Base-by-base conservation (phyloP, 306 rosid genomes). In the Quercus alba region DNA sequence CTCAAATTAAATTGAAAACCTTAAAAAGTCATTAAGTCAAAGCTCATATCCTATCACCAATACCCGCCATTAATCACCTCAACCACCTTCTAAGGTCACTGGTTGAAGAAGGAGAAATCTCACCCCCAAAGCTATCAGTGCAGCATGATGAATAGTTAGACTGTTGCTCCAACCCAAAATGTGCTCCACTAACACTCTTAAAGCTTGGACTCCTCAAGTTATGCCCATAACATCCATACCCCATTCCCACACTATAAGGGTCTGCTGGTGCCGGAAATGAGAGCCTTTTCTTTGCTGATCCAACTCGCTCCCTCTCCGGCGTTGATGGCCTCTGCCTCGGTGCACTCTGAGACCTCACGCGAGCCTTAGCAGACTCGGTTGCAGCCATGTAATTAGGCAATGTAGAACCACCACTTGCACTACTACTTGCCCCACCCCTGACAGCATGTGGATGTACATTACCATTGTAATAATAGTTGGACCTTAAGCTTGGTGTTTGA, bases 341-440 rank as follows among this genome's bases (percentile, higher is more conserved):
- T 0, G 99, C 98, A 17, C 99, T 96, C 56, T 90, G 99, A 1
- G 99, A 96, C 6, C 99, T 90, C 9, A 89, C 85, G 4, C 99
- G 84, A 12, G 98, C 97, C 87, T 93, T 93, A 2, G 99, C 97
- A 11, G 98, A 96, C 91, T 93, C 99, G 0, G 99, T 96, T 10
- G 98, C 98, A 0, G 98, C 97, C 99, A 96, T 96, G 89, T 96
- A 96, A 80, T 96, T 91, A 77, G 99, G 99, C 87, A 96, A 69
- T 74, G 91, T 46, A 67, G 86, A 71, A 56, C 19, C 10, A 62
- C 4, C 31, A 61, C 25, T 72, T 30, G 46, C 70, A 15, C 79
- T 19, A 35, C 75, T 82, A 44, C 88, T 89, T 31, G 88, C 79
- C 70, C 92, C 88, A 9, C 70, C 86, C 49, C 81, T 82, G 14